Percentiles rank a stretch among this genome's conserved stretches.
Evolutionary conservation across 495 filamentous ascomycete species (phyloP).

Genomic region (Aspergillus heteromorphus): DNA sequence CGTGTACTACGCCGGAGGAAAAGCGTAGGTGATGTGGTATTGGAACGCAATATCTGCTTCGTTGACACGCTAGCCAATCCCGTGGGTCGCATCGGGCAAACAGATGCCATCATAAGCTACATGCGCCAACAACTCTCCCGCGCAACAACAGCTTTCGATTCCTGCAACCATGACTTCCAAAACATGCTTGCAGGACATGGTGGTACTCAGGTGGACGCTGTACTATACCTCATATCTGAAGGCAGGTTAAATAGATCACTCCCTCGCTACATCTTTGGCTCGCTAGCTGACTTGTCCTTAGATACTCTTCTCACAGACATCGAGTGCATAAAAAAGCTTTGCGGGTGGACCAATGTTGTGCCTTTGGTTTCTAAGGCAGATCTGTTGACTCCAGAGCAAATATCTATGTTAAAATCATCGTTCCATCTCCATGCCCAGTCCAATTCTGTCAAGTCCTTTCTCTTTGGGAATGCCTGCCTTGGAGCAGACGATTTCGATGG

Average conservation of each 20-base stretch:
- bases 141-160: slow-evolving; percentile 50
- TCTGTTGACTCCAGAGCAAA: slow-evolving; percentile 53
- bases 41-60: slow-evolving; percentile 93
- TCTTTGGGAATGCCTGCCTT: slow-evolving; percentile 47
- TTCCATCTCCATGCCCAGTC: slow-evolving; percentile 51
- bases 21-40: slow-evolving; percentile 71
- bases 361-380: slow-evolving; percentile 80
- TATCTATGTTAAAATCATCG: slow-evolving; percentile 53
- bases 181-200: slow-evolving; percentile 79
- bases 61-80: slow-evolving; percentile 83
- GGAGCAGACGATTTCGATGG: slow-evolving; percentile 21
- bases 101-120: slow-evolving; percentile 66
- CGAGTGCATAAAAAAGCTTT: slow-evolving; percentile 68
- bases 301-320: slow-evolving; percentile 69
- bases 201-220: slow-evolving; percentile 81
- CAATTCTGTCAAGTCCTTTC: slow-evolving; percentile 61
- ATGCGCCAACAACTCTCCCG: slow-evolving; percentile 68
- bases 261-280: not conserved
- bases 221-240: slow-evolving; percentile 72
- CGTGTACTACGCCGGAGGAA: slow-evolving; percentile 66
- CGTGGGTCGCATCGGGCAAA: slow-evolving; percentile 59
- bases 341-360: slow-evolving; percentile 78
- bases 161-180: slow-evolving; percentile 69
- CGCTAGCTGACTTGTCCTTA: slow-evolving; percentile 28
- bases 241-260: slow-evolving; percentile 42